Evolutionary conservation across 2,329 filamentous ascomycete genomes (phyloP), one percentile per base, ranked within the genome.

Genomic region (Beauveria australis): DNA sequence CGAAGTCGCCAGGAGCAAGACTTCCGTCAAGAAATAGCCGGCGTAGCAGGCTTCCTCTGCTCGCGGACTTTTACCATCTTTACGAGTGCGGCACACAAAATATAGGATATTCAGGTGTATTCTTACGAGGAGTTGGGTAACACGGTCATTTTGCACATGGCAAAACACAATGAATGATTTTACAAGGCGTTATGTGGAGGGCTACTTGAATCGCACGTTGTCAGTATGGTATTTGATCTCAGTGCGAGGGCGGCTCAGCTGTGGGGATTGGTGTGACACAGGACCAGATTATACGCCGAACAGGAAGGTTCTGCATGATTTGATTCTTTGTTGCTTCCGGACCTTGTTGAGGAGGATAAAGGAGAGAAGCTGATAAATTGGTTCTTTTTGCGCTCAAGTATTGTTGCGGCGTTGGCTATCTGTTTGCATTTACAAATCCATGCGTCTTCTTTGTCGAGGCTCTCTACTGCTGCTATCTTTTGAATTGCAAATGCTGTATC

Each of bases 1-100:
- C 63, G 83, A 87, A 54, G 65, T 74, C 48, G 48, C 67, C 12
- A 67, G 69, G 30, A 52, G 22, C 47, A 63, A 63, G 43, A 58
- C 64, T 28, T 56, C 61, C 61, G 41, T 33, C 26, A 40, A 41
- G 43, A 56, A 56, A 9, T 53, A 56, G 53, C 12, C 3, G 26
- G 53, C 19, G 41, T 22, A 18, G 8, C n/a, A n/a, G 12, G 12
- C 3, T 43, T 43, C 22, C 28, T 5, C 7, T n/a, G 18, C 18
- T 30, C 18, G 28, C 28, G 48, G 12, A 6, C 30, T 52, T 54
- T 16, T 30, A 54, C 24, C 8, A 56, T 40, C 30, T 41, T 57
- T 10, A 49, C n/a, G 16, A 57, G 22, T 19, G 54, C 54, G 33
- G 28, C 14, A 57, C 43, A 19, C 37, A n/a, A 14, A 46, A 46